Evolutionary conservation across 352 stramenopile species (phyloP).

Genomic region (Paralagenidium karlingii): DNA sequence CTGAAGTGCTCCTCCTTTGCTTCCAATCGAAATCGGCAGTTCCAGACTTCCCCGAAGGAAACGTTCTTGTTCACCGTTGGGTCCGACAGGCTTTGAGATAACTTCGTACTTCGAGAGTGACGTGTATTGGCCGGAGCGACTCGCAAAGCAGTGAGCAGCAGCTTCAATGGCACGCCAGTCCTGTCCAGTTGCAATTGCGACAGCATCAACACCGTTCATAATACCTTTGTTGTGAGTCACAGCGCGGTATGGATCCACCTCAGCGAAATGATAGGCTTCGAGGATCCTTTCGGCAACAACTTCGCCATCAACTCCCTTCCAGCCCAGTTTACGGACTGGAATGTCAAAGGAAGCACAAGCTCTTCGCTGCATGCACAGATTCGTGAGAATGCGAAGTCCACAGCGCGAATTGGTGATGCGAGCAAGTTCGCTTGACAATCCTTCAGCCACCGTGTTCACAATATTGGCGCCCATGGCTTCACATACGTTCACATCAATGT

Average conservation of each 20-base stretch:
- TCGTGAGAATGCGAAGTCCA: slow-evolving; percentile 82
- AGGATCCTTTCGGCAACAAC: slow-evolving; percentile 66
- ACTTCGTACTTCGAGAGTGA: slow-evolving; percentile 70
- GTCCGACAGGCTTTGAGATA: slow-evolving; percentile 15
- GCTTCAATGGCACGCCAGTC: slow-evolving; percentile 80
- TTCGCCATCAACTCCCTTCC: slow-evolving; percentile 66
- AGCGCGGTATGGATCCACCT: slow-evolving; percentile 66
- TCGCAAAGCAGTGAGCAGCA: slow-evolving; percentile 70
- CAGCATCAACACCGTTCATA: slow-evolving; percentile 79
- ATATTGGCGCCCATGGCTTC: slow-evolving; percentile 85
- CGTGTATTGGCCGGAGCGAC: slow-evolving; percentile 63
- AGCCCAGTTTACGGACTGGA: slow-evolving; percentile 53
- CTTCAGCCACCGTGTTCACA: slow-evolving; percentile 80
- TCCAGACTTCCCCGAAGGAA: slow-evolving; percentile 61
- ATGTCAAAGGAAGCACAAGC: slow-evolving; percentile 60
- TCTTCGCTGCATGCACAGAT: slow-evolving; percentile 76
- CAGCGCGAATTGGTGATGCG: slow-evolving; percentile 42
- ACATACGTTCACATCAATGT: slow-evolving; percentile 80
- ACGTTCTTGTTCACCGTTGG: too few species aligned
- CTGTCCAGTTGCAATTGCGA: slow-evolving; percentile 69
- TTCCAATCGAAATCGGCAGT: slow-evolving; percentile 69
- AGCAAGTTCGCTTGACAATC: slow-evolving; percentile 57
- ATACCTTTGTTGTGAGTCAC: slow-evolving; percentile 87
- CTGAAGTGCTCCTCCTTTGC: slow-evolving; percentile 69
- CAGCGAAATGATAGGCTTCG: slow-evolving; percentile 78